Percentiles rank a stretch among this genome's conserved stretches.
These are phyloP conservation scores for Cucurbita pepo DNA, from an alignment of 306 rosid species.

Conservation along the genomic window DNA sequence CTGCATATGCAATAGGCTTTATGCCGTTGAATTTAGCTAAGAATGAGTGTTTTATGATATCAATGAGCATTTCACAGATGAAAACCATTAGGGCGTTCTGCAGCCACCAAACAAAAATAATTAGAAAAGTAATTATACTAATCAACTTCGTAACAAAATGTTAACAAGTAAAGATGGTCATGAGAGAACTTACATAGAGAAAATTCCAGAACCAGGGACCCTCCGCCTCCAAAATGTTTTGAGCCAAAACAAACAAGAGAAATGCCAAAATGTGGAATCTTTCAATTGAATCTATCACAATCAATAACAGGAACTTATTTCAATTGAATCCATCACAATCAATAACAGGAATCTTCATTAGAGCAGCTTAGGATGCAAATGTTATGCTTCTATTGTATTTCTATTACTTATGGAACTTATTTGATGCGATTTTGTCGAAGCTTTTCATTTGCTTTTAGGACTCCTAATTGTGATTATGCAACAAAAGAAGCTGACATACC, in stretches of 20 bases:
- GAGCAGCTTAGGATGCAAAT: not conserved
- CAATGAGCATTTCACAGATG: slow-evolving; percentile 73
- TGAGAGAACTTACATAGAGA: slow-evolving; percentile 44
- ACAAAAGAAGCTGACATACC: slow-evolving; percentile 37
- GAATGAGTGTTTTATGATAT: slow-evolving; percentile 90
- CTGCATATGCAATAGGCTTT: slow-evolving; percentile 77
- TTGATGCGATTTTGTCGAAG: not conserved
- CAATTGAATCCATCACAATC: too few species aligned
- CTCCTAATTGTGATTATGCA: not conserved
- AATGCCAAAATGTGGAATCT: slow-evolving; percentile 94
- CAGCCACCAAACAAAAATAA: slow-evolving; percentile 19
- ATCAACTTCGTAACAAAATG: not conserved
- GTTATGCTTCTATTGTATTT: not conserved
- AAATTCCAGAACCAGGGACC: slow-evolving; percentile 93
- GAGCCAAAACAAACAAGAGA: slow-evolving; percentile 85
- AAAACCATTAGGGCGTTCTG: slow-evolving; percentile 76
- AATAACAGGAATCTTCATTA: not conserved
- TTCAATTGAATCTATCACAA: slow-evolving; percentile 72
- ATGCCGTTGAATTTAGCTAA: slow-evolving; percentile 85
- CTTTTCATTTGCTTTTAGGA: not conserved
- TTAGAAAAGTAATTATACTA: not conserved
- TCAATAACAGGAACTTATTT: not conserved
- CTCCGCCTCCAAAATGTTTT: slow-evolving; percentile 96
- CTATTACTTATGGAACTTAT: not conserved
- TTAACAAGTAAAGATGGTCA: not conserved